Conservation (phyloP, 495 filamentous ascomycete genomes). For the Neurospora africana region DNA sequence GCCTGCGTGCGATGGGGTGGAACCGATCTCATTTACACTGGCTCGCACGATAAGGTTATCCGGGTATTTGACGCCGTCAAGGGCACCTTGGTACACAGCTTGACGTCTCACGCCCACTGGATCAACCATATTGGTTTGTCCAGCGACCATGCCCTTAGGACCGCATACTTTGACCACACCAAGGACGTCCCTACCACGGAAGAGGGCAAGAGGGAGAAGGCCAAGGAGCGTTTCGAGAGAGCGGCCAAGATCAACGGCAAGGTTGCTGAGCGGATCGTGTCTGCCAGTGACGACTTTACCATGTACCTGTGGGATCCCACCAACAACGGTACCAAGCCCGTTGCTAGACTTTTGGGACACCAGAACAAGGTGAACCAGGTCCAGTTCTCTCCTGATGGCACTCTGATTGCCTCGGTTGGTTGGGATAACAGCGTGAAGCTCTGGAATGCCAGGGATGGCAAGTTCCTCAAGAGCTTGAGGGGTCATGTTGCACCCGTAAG, state of each 20-base stretch:
- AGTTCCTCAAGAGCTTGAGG: slow-evolving; percentile 75
- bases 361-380: slow-evolving; percentile 96
- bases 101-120: slow-evolving; percentile 83
- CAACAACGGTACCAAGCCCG: slow-evolving; percentile 61
- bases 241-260: slow-evolving; percentile 71
- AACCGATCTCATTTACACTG: slow-evolving; percentile 55
- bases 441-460: slow-evolving; percentile 44
- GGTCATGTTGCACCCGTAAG: slow-evolving; percentile 73
- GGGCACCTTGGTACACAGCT: slow-evolving; percentile 66
- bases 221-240: slow-evolving; percentile 75
- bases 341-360: slow-evolving; percentile 82
- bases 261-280: slow-evolving; percentile 76
- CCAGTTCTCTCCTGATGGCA: slow-evolving; percentile 81
- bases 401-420: slow-evolving; percentile 71
- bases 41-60: slow-evolving; percentile 80
- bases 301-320: slow-evolving; percentile 94
- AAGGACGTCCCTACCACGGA: slow-evolving; percentile 50
- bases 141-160: slow-evolving; percentile 83
- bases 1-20: slow-evolving; percentile 95
- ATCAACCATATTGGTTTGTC: slow-evolving; percentile 94
- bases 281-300: slow-evolving; percentile 79
- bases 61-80: slow-evolving; percentile 80
- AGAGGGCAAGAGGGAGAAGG: slow-evolving; percentile 63
- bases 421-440: slow-evolving; percentile 64
- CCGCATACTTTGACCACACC: slow-evolving; percentile 76